Evolutionary conservation across 2,329 filamentous ascomycete genomes (phyloP).

Genomic region (Cordyceps farinosa): DNA sequence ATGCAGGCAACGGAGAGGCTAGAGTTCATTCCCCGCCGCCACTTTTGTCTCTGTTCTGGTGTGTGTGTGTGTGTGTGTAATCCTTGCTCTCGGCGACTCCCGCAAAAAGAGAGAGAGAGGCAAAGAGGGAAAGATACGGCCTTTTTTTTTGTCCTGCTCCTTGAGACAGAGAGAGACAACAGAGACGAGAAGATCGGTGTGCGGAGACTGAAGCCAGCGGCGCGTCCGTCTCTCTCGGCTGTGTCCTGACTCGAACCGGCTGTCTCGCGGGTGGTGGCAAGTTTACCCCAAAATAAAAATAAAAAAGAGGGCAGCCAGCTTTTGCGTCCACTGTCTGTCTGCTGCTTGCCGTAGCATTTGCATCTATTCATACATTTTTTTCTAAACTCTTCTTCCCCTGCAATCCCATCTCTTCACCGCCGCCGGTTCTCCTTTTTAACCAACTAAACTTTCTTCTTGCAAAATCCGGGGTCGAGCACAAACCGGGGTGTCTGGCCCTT

Average conservation of each 20-base stretch:
- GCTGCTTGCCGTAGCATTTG: too few relatives aligned
- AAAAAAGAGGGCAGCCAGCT: neutral
- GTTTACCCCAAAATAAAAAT: neutral
- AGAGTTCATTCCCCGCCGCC: constrained; percentile 3
- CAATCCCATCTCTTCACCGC: too few relatives aligned
- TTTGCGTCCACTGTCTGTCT: too few relatives aligned
- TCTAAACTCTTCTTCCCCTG: too few relatives aligned
- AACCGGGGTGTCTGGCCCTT: neutral
- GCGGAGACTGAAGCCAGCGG: neutral
- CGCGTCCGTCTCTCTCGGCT: too few relatives aligned
- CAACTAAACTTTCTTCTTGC: too few relatives aligned
- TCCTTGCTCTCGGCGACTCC: neutral
- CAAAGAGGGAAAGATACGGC: neutral
- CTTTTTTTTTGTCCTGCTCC: neutral
- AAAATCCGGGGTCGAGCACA: neutral
- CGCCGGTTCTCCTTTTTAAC: too few relatives aligned
- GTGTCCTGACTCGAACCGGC: neutral
- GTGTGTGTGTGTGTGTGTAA: too few relatives aligned
- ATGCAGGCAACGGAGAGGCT: neutral
- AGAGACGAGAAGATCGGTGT: neutral
- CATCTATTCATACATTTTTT: too few relatives aligned
- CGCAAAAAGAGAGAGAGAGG: neutral
- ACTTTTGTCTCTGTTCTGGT: neutral
- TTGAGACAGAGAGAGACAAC: neutral
- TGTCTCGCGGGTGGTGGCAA: neutral